Conservation (phyloP, 2,329 filamentous ascomycete species). For the Hypoxylon sp. region DNA sequence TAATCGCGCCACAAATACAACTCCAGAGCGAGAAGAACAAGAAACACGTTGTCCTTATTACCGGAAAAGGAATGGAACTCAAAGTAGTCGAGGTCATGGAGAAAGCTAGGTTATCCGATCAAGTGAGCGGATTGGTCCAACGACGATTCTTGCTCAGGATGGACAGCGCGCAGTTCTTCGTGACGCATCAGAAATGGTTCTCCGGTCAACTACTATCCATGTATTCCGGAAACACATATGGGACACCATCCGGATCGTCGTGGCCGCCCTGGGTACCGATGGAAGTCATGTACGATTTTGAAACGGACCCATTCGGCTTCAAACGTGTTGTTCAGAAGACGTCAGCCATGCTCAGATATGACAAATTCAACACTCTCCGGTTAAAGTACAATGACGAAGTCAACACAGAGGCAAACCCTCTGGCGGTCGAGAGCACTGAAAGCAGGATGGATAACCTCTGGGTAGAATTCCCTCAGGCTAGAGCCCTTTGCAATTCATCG, state of each 20-base stretch:
- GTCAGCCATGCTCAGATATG: slow-evolving; percentile 92
- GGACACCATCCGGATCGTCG: slow-evolving; percentile 83
- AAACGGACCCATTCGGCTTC: slow-evolving; percentile 96
- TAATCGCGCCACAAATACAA: slow-evolving; percentile 98
- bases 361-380: slow-evolving; percentile 97
- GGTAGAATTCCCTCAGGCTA: slow-evolving; percentile 94
- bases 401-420: slow-evolving; percentile 70
- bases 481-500: slow-evolving; percentile 95
- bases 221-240: slow-evolving; percentile 95
- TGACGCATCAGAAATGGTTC: slow-evolving; percentile 94
- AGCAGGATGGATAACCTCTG: slow-evolving; percentile 95
- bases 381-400: slow-evolving; percentile 98
- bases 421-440: slow-evolving; percentile 73
- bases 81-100: slow-evolving; percentile 99
- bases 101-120: slow-evolving; percentile 90
- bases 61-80: slow-evolving; percentile 97
- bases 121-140: slow-evolving; percentile 95
- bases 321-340: slow-evolving; percentile 97
- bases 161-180: slow-evolving; percentile 98
- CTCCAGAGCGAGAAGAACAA: slow-evolving; percentile 98
- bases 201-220: slow-evolving; percentile 86
- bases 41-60: slow-evolving; percentile 96
- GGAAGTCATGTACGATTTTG: slow-evolving; percentile 98
- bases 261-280: slow-evolving; percentile 99
- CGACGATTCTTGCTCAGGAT: slow-evolving; percentile 94